Base-by-base conservation (phyloP, 441 rosid species). In the Populus hybrid region DNA sequence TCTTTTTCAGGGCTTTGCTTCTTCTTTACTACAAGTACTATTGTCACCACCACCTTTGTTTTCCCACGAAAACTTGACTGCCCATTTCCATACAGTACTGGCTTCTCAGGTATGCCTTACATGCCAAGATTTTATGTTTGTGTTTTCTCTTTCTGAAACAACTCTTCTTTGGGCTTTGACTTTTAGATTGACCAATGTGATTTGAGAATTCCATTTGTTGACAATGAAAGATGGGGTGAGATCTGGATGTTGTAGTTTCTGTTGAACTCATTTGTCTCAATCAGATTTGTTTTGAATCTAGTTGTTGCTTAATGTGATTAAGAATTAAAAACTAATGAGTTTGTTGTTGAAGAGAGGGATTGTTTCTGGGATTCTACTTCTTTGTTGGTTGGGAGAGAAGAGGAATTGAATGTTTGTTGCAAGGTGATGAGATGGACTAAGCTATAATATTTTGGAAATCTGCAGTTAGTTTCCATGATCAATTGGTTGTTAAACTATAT, bases 11-110 rank as follows among this genome's bases (percentile, higher is more conserved):
- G 57, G 57, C 1, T 46, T 46, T 28, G 30, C 30, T 28, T 28
- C 30, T 28, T 65, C 85, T 85, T 83, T 80, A 89, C 96, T 88
- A n/a, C 86, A 78, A 84, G 32, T 71, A 57, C 84, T 72, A 67
- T 67, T 72, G 59, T 73, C 71, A 69, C 78, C 82, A 18, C 77
- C 65, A 67, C 77, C 57, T 64, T 26, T 74, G 74, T 73, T 79
- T 26, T 32, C 64, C 32, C 40, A 38, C 77, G 73, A 32, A 72
- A 63, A 80, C 82, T 81, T 66, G 66, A 24, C 57, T 40, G 30
- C 65, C 82, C 79, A 53, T 78, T 80, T 80, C 71, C 42, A 71
- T 35, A 30, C 74, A 23, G 76, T 20, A 64, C 26, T 21, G 80
- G 69, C 76, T 59, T 75, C 73, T 38, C 68, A 65, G 85, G 88